Evolutionary conservation across 495 filamentous ascomycete species (phyloP), one percentile per base, ranked within the genome.

Genomic region (Trichocladium antarcticum): DNA sequence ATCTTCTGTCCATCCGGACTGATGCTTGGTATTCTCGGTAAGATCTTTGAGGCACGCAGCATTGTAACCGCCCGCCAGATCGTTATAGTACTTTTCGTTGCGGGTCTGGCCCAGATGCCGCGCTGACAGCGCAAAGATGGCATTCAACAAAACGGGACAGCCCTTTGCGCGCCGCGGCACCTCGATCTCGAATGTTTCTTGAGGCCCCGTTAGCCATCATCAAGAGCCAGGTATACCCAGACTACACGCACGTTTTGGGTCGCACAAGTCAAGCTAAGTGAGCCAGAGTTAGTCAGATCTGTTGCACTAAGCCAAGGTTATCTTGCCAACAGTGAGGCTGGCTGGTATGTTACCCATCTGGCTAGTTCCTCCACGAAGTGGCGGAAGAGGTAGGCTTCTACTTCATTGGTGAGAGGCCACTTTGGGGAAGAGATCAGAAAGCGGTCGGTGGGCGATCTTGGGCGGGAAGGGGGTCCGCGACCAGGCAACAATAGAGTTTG

Each of bases 81-180:
- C 55, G 19, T 42, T 34, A 14, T 43, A 56, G 2, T 16, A 2
- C 2, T 28, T 15, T 24, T 37, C 38, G 12, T 14, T 16, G 31
- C 62, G 59, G 0, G 69, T 75, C 17, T 73, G 67, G 36, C 70
- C 74, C 36, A 78, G 53, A 56, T 82, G 77, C 10, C 74, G 63
- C 2, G 74, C 73, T 2, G 79, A 74, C 21, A 80, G 60, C 8
- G 79, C 75, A 47, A 81, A 69, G 10, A 81, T 75, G 35, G 79
- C 76, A 40, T 79, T 77, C 34, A 79, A 61, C 6, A 82, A 60
- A 24, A 74, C 71, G n/a, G 70, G 68, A 40, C 66, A 75, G 16
- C 50, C 65, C 11, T 67, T 65, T 5, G 78, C 74, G 37, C 68
- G 57, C 42, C 73, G 64, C 0, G 77, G 76, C 1, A 81, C 74